Conservation (phyloP, 441 rosid genomes). For the Aleurites moluccanus region DNA sequence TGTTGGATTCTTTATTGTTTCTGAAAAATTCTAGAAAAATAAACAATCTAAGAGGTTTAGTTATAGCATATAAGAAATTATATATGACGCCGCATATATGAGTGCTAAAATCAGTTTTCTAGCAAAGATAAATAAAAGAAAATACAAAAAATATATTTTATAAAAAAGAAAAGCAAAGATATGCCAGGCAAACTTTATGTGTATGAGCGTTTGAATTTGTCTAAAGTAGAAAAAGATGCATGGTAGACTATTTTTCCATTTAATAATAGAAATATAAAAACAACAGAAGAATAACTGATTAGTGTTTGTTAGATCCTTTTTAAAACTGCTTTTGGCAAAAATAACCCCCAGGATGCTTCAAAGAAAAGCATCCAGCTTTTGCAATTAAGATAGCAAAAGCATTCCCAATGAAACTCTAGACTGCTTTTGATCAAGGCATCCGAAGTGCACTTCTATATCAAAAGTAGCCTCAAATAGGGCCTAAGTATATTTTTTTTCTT, state of each 20-base stretch:
- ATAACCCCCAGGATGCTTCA: not conserved
- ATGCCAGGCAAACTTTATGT: not conserved
- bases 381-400: not conserved
- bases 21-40: not conserved
- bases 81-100: not conserved
- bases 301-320: not conserved
- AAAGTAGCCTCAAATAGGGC: not conserved
- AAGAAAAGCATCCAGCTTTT: not conserved
- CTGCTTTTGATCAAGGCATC: not conserved
- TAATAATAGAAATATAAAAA: not conserved
- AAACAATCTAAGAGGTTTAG: not conserved
- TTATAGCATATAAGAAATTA: not conserved
- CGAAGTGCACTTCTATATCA: not conserved
- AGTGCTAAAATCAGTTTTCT: not conserved
- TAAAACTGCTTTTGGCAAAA: not conserved
- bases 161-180: not conserved
- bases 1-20: not conserved
- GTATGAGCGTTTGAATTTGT: not conserved
- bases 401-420: not conserved
- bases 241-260: not conserved
- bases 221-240: not conserved
- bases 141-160: not conserved
- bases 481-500: not conserved
- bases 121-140: not conserved
- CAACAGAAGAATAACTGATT: not conserved